These are phyloP conservation scores for Rosa chinensis DNA, from an alignment of 306 rosid genomes.

Conservation along the genomic window DNA sequence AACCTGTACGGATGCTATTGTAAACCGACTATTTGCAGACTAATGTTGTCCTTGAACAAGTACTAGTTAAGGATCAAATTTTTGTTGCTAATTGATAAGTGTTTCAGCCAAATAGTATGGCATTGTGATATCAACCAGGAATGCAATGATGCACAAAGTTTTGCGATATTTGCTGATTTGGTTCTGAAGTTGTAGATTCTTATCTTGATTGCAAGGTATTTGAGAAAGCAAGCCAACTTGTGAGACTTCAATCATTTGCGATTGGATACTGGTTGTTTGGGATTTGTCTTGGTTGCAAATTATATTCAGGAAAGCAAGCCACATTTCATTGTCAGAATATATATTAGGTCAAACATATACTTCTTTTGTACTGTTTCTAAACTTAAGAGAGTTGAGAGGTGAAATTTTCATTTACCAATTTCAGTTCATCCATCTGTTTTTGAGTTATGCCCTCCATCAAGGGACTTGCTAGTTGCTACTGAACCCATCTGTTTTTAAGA, in stretches of 20 bases:
- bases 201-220: background rate
- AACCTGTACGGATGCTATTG: background rate
- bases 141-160: background rate
- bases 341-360: background rate
- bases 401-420: background rate
- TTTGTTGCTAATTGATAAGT: background rate
- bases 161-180: background rate
- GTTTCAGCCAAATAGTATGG: background rate
- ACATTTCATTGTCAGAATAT: background rate
- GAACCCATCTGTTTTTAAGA: background rate
- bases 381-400: background rate
- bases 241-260: background rate
- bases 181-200: background rate
- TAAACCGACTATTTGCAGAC: background rate
- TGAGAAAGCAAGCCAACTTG: background rate
- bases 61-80: background rate
- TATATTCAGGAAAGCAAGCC: background rate
- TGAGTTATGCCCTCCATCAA: background rate
- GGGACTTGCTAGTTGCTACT: background rate
- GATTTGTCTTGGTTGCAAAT: background rate
- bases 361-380: background rate
- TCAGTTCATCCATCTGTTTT: background rate
- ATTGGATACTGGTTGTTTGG: background rate
- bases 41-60: background rate
- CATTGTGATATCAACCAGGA: background rate